Percentiles rank a stretch among this genome's conserved stretches.
phyloP scores from a whole-genome alignment of 2,329 filamentous ascomycete species.

The Fusarium cyanostomum region DNA sequence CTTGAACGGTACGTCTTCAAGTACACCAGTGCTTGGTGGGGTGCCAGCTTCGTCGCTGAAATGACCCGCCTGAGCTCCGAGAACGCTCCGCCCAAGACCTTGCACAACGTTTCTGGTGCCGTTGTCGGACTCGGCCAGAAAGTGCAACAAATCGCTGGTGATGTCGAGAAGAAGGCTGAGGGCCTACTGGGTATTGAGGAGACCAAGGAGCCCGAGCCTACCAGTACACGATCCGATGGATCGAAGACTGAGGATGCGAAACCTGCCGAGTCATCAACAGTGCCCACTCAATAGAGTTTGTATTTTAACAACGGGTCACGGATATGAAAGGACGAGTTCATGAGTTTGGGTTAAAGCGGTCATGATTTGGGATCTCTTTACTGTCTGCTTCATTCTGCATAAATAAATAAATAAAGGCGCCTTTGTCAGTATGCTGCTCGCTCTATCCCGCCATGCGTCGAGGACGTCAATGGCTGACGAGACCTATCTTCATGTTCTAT shows the following conservation, averaged over 20 bases:
- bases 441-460: no score
- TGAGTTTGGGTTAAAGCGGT: conserved; percentile 37
- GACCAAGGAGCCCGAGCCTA: conserved; percentile 29
- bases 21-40: conserved; percentile 98
- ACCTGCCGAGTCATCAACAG: background rate
- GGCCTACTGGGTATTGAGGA: conserved; percentile 23
- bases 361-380: conserved; percentile 33
- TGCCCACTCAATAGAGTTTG: conserved; percentile 25
- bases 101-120: conserved; percentile 53
- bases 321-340: conserved; percentile 38
- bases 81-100: conserved; percentile 51
- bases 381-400: conserved; percentile 21
- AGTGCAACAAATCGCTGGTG: conserved; percentile 38
- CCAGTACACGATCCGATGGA: conserved; percentile 1
- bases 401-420: conserved; percentile 5
- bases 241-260: conserved; percentile 15
- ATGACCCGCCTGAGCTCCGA: conserved; percentile 65
- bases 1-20: conserved; percentile 96
- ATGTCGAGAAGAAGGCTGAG: conserved; percentile 33
- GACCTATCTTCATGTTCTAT: no score
- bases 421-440: background rate
- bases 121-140: conserved; percentile 47
- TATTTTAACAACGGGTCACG: conserved; percentile 15
- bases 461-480: no score
- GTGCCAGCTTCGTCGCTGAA: conserved; percentile 89